Percentiles rank a stretch among this genome's conserved stretches.
These are phyloP conservation scores for Neurospora sp. DNA, from an alignment of 2,329 filamentous ascomycete species.

Conservation along the genomic window DNA sequence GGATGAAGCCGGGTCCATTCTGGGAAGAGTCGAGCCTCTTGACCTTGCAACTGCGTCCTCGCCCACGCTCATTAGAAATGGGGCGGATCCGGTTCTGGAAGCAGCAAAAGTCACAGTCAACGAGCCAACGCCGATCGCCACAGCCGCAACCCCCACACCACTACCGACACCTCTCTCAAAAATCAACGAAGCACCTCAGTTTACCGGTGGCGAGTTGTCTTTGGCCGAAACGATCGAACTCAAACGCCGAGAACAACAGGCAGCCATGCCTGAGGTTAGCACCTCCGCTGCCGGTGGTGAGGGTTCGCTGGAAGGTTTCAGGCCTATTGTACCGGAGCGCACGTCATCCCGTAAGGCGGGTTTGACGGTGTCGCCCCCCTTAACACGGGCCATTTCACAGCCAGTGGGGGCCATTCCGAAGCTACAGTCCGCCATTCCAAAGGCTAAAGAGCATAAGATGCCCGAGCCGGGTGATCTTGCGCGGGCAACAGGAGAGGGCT, in stretches of 20 bases:
- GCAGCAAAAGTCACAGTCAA: slow-evolving; percentile 5
- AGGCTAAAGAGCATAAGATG: slow-evolving; percentile 24
- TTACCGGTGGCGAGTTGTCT: slow-evolving; percentile 13
- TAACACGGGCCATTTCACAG: slow-evolving; percentile 43
- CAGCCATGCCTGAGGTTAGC: slow-evolving; percentile 23
- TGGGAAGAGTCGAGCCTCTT: slow-evolving; percentile 39
- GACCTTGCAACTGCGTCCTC: slow-evolving; percentile 36
- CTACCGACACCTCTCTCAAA: slow-evolving; percentile 1
- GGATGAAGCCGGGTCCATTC: slow-evolving; percentile 15
- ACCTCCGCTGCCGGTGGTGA: slow-evolving; percentile 14
- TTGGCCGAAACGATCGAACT: slow-evolving; percentile 40
- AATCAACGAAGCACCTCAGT: slow-evolving; percentile 1
- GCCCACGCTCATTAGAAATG: slow-evolving; percentile 17
- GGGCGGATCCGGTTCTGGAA: slow-evolving; percentile 2
- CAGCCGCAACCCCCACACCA: slow-evolving; percentile 16
- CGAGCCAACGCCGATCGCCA: slow-evolving; percentile 3
- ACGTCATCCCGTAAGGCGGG: slow-evolving; percentile 34
- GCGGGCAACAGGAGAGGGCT: slow-evolving; percentile 27
- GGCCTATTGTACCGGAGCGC: slow-evolving; percentile 13
- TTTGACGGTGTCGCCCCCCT: slow-evolving; percentile 38
- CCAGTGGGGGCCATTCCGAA: slow-evolving; percentile 37
- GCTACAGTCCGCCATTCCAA: slow-evolving; percentile 33
- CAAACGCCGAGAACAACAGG: slow-evolving; percentile 39
- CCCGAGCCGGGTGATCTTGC: slow-evolving; percentile 22
- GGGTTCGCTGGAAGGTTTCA: slow-evolving; percentile 11